Base-by-base conservation (phyloP, 2,329 filamentous ascomycete species). In the Dactylella cylindrospora region DNA sequence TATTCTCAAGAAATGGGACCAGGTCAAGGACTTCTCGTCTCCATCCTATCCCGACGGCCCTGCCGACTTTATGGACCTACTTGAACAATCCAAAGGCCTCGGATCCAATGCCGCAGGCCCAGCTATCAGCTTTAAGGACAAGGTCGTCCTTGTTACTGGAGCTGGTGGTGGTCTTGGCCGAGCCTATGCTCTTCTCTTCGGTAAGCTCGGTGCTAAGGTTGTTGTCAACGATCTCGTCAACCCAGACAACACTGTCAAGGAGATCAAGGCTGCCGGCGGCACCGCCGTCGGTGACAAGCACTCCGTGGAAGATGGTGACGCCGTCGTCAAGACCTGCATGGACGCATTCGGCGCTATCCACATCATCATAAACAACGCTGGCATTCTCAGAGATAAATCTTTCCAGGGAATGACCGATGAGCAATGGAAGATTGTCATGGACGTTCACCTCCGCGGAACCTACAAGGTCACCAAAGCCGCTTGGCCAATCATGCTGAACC, bases 381-480 rank as follows among this genome's bases (percentile, higher is more conserved):
- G 93, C 71, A 98, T 98, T 69, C 83, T 98, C 49, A 85, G 93
- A 41, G 93, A 98, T 79, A 97, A 96, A 83, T 90, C 93, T 32
- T 98, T 98, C 74, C 80, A 80, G 74, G 97, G 97, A 79, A 96
- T 98, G 91, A 88, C 90, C 62, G 93, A 98, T 72, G 85, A 83
- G 71, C 81, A 90, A 70, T 98, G 93, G 90, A 84, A 96, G 70
- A 82, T 88, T 53, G 90, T 98, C 70, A 76, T 97, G 76, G 87
- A 90, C 69, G 90, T 97, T 52, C 93, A 98, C 74, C 81, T 95
- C 38, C 83, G 88, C 68, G 91, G 93, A 68, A 98, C 93, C 64
- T 98, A 95, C 79, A 95, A 95, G 78, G 83, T 91, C 67, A 91
- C 89, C 72, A 96, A 95, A 81, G 93, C 93, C 64, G 93, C 93